These are phyloP conservation scores for Sphagnum tenellum DNA, from an alignment of 225 moss, liverwort and hornwort species.

Conservation along the genomic window DNA sequence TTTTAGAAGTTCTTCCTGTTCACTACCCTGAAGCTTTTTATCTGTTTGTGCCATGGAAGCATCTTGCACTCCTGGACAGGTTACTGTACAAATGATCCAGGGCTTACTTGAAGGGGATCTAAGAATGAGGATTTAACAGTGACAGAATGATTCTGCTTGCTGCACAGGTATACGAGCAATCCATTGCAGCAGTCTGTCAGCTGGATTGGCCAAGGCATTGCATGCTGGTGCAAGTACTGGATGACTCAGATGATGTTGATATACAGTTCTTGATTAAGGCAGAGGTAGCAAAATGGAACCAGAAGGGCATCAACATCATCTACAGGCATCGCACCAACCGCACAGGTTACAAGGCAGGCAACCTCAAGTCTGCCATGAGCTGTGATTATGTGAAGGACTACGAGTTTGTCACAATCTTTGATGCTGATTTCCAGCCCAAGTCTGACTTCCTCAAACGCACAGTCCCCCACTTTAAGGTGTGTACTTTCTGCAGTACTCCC, in stretches of 20 bases:
- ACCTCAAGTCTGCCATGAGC: conserved; percentile 43
- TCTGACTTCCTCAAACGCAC: conserved; percentile 43
- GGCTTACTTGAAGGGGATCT: neutral
- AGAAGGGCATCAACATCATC: conserved; percentile 41
- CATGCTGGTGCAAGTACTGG: conserved; percentile 49
- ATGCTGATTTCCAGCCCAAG: conserved; percentile 55
- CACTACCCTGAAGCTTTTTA: too few species aligned
- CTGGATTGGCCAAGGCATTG: conserved; percentile 51
- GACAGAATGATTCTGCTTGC: neutral
- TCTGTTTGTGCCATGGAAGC: too few species aligned
- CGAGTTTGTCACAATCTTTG: conserved; percentile 50
- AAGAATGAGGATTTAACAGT: neutral
- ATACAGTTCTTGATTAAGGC: conserved; percentile 51
- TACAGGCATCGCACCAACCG: conserved; percentile 49
- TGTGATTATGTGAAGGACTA: conserved; percentile 50
- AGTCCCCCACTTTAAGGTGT: conserved; percentile 42
- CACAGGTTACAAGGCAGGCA: conserved; percentile 51
- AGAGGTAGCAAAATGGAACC: conserved; percentile 42
- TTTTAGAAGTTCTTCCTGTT: too few species aligned
- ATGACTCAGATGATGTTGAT: conserved; percentile 44
- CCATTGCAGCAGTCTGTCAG: conserved; percentile 48
- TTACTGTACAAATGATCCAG: too few species aligned
- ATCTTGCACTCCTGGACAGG: too few species aligned
- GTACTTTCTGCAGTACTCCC: too few species aligned
- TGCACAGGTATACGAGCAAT: conserved; percentile 35